Evolutionary conservation across 2,329 filamentous ascomycete genomes (phyloP), one percentile per base, ranked within the genome.

Genomic region (Akanthomyces dipterigenus): DNA sequence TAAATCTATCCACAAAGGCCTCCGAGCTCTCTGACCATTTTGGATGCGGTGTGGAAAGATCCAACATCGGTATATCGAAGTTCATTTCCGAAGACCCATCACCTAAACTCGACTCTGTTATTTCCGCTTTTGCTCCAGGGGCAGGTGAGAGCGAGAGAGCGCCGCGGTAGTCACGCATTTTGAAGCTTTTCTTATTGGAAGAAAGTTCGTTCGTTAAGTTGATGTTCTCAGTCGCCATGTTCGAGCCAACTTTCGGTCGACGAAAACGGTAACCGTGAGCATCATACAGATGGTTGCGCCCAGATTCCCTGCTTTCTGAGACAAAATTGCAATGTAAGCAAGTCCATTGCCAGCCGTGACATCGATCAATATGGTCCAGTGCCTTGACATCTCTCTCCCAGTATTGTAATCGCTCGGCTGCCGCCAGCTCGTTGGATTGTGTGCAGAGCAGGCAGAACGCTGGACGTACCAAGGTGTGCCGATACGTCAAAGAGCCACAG

Each of bases 361-460:
- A 36, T 26, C n/a, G 20, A 34, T 51, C 36, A 43, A 60, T 60
- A 22, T 60, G 46, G 45, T 24, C 28, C 7, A 60, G 43, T 48
- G 56, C 56, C 31, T 60, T 28, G 11, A 24, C 20, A 20, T 60
- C 56, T 22, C 56, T 60, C 5, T 48, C 34, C 56, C 46, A 60
- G 18, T 14, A 60, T 48, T 24, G 9, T 11, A 60, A 46, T 43
- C 46, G 34, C 46, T 60, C 34, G 36, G n/a, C 45, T 40, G 45
- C 56, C 3, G 56, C 22, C 22, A 60, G 20, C n/a, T 24, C 22
- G 18, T 20, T 26, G 18, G 56, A 50, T 20, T 60, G 46, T 28
- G n/a, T 42, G 46, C 36, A 60, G 24, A 60, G 28, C 12, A 60
- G 11, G 36, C 56, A 60, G 45, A 60, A 60, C 24, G 56, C 56